A percentile compares a stretch with the other conserved stretches of the same genome.
Conservation (phyloP, 225 moss, liverwort and hornwort genomes). For the Straminergon stramineum region DNA sequence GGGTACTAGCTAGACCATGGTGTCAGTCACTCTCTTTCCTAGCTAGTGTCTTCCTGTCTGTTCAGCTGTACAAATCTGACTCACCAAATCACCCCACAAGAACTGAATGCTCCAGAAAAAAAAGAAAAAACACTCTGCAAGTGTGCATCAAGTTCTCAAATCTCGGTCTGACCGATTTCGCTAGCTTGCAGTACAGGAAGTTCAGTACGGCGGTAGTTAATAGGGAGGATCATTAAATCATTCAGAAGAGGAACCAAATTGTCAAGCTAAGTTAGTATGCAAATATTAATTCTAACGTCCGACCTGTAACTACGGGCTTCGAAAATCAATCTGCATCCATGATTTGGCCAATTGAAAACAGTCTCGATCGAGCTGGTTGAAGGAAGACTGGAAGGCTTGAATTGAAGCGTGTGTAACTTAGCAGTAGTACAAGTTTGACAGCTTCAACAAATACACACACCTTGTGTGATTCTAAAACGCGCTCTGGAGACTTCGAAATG, state of each 20-base stretch:
- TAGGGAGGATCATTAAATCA: background rate
- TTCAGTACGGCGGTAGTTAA: background rate
- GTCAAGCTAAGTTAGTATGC: background rate
- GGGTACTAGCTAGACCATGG: background rate
- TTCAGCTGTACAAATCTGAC: background rate
- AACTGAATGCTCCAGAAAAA: background rate
- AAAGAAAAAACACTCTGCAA: background rate
- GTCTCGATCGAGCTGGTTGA: background rate
- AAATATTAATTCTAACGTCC: background rate
- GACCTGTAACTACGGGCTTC: no score
- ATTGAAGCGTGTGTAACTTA: background rate
- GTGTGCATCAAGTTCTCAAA: background rate
- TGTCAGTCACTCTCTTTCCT: background rate
- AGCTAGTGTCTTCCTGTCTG: background rate
- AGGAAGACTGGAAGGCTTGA: background rate
- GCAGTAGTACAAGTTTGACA: background rate
- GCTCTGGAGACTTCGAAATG: background rate
- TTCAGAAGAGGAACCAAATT: background rate
- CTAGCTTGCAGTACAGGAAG: background rate
- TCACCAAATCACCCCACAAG: background rate
- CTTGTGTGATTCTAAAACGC: background rate
- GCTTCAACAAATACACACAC: background rate
- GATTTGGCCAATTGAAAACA: background rate
- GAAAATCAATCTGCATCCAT: background rate
- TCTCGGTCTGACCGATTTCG: background rate